Conservation (phyloP, 202 grass and related monocot genomes). For the Hordeum pubiflorum region DNA sequence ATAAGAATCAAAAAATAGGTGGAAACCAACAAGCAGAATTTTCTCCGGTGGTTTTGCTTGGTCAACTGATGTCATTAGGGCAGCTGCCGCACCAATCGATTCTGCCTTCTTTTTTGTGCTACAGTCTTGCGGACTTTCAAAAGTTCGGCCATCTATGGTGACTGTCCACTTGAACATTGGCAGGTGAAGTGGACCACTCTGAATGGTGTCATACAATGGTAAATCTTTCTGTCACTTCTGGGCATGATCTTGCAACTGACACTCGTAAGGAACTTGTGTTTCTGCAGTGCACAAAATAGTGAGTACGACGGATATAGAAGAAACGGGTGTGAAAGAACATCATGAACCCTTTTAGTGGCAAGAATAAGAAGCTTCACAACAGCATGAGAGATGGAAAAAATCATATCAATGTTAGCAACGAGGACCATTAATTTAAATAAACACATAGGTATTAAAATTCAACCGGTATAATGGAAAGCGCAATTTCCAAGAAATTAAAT, state of each 20-base stretch:
- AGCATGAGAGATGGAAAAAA: not conserved
- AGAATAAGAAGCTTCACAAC: not conserved
- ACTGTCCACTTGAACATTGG: constrained; percentile 46
- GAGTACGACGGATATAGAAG: not conserved
- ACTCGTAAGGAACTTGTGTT: constrained; percentile 38
- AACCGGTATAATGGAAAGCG: not conserved
- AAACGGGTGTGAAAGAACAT: not conserved
- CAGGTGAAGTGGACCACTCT: constrained; percentile 22
- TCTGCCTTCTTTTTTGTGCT: constrained; percentile 62
- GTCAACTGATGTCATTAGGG: constrained; percentile 48
- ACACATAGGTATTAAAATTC: not conserved
- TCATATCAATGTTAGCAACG: not conserved
- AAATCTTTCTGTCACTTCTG: constrained; percentile 46
- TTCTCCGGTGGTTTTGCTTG: constrained; percentile 36
- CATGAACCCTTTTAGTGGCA: not conserved
- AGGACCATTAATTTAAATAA: not conserved
- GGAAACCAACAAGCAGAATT: constrained; percentile 14
- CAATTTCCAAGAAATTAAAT: not conserved
- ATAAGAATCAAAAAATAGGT: not conserved
- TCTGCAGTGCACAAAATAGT: constrained; percentile 28
- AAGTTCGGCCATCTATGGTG: constrained; percentile 45
- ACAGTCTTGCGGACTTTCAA: constrained; percentile 49
- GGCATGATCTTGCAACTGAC: constrained; percentile 49
- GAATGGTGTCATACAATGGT: constrained; percentile 38
- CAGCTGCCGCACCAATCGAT: constrained; percentile 42